Evolutionary conservation across 257 asterid genomes (phyloP).

Genomic region (Gentiana dahurica): DNA sequence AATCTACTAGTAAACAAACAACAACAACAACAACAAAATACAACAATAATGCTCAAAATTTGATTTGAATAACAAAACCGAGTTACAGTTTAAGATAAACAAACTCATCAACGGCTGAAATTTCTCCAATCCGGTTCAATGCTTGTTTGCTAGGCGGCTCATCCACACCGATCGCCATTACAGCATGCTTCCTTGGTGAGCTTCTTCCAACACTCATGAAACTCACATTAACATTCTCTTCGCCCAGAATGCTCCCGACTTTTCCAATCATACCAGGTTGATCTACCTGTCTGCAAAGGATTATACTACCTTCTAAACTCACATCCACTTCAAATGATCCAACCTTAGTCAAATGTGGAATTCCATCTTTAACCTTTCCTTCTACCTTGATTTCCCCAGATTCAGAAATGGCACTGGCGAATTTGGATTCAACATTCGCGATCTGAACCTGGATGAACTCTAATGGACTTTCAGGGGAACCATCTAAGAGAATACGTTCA

Average conservation of each 20-base stretch:
- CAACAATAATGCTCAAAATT: conserved; percentile 23
- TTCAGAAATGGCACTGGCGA: conserved; percentile 80
- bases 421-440: conserved; percentile 77
- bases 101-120: conserved; percentile 72
- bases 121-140: conserved; percentile 74
- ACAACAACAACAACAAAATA: conserved; percentile 1
- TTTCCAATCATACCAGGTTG: conserved; percentile 96
- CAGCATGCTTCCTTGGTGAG: conserved; percentile 85
- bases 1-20: neutral
- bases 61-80: conserved; percentile 3
- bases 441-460: conserved; percentile 72
- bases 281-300: conserved; percentile 87
- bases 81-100: conserved; percentile 62
- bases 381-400: conserved; percentile 71
- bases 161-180: conserved; percentile 94
- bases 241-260: conserved; percentile 75
- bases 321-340: conserved; percentile 92
- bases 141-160: conserved; percentile 77
- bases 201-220: conserved; percentile 87
- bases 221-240: conserved; percentile 82
- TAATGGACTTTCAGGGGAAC: conserved; percentile 80
- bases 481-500: conserved; percentile 60
- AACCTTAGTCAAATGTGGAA: conserved; percentile 74
- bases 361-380: conserved; percentile 79
- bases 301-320: conserved; percentile 86